Evolutionary conservation across 2,329 filamentous ascomycete species (phyloP).

Genomic region (Fusarium sp.): DNA sequence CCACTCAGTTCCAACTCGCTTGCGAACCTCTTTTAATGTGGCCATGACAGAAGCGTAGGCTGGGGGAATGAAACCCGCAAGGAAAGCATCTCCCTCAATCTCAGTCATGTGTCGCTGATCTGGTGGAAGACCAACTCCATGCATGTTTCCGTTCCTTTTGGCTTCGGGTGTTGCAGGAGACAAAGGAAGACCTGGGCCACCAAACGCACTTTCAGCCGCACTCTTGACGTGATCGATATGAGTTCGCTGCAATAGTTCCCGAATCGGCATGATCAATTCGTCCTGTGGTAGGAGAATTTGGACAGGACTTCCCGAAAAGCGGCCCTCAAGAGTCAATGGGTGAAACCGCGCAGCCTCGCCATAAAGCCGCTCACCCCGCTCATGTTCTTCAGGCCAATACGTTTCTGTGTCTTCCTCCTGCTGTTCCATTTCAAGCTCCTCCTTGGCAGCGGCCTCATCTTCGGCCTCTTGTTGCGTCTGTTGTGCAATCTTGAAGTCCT

Average conservation of each 20-base stretch:
- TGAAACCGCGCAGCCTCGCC: constrained; percentile 69
- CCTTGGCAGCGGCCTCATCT: constrained; percentile 49
- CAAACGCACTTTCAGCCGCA: constrained; percentile 79
- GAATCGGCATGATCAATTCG: constrained; percentile 77
- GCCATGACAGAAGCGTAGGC: constrained; percentile 76
- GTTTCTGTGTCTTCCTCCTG: constrained; percentile 41
- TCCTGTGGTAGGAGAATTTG: constrained; percentile 80
- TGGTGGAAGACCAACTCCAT: constrained; percentile 72
- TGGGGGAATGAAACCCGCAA: constrained; percentile 76
- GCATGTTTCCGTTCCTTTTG: constrained; percentile 68
- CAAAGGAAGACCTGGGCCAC: constrained; percentile 79
- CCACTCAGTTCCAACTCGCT: constrained; percentile 78
- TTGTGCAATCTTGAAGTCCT: constrained; percentile 64
- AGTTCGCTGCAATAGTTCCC: constrained; percentile 72
- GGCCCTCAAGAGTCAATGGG: constrained; percentile 77
- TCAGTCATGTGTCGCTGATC: constrained; percentile 75
- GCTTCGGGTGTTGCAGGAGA: constrained; percentile 77
- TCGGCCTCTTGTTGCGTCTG: constrained; percentile 49
- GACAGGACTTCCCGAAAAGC: constrained; percentile 76
- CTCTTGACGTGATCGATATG: constrained; percentile 80
- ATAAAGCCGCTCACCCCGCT: constrained; percentile 49
- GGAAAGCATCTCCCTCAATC: constrained; percentile 79
- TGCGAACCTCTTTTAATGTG: constrained; percentile 77
- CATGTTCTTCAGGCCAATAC: constrained; percentile 47
- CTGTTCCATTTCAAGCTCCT: constrained; percentile 47